A percentile compares a stretch with the other conserved stretches of the same genome.
Conservation (phyloP, 2,329 filamentous ascomycete genomes). For the Colletotrichum horii region DNA sequence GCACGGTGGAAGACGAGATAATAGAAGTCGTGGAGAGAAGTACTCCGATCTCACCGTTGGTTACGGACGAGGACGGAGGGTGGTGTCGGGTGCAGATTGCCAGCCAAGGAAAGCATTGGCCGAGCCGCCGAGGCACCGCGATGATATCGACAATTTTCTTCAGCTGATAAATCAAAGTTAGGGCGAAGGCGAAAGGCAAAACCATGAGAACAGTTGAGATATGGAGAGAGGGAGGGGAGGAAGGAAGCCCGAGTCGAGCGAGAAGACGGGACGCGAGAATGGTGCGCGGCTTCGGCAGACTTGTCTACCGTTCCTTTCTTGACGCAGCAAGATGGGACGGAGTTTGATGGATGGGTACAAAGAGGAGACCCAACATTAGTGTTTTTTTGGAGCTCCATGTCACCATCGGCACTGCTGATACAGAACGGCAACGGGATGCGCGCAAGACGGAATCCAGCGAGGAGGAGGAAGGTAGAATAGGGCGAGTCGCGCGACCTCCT, state of each 20-base stretch:
- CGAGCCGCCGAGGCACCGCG: neutral
- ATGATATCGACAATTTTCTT: neutral
- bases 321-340: slow-evolving; percentile 7
- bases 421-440: neutral
- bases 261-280: neutral
- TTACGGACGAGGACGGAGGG: neutral
- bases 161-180: slow-evolving; percentile 16
- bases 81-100: neutral
- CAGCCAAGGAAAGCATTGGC: neutral
- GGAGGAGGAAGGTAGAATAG: neutral
- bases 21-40: neutral
- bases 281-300: slow-evolving; percentile 2
- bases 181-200: neutral
- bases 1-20: neutral
- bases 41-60: neutral
- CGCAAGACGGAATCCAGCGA: neutral
- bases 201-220: neutral
- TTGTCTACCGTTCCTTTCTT: neutral
- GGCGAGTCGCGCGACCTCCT: neutral
- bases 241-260: neutral
- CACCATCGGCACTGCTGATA: neutral
- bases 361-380: neutral
- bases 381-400: neutral
- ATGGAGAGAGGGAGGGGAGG: neutral
- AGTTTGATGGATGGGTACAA: neutral